Evolutionary conservation across 2,329 filamentous ascomycete genomes (phyloP).

Genomic region (Chrysosphaeria jannelii): DNA sequence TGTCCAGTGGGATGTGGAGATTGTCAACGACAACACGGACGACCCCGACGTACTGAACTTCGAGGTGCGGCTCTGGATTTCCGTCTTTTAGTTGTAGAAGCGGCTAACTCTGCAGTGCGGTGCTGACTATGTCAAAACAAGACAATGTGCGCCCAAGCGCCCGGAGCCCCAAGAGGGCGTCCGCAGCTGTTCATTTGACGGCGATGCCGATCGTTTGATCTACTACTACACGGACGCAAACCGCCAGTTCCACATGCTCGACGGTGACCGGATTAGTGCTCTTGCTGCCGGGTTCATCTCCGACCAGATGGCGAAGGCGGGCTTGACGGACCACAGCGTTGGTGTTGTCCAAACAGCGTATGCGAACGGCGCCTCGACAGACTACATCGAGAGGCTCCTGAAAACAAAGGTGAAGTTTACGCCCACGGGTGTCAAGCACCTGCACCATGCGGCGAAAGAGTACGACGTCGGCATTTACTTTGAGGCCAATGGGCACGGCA

Average conservation of each 20-base stretch:
- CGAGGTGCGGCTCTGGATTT: conserved; percentile 17
- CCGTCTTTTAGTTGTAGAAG: conserved; percentile 16
- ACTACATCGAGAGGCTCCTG: conserved; percentile 67
- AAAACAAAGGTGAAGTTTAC: conserved; percentile 80
- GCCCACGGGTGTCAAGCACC: conserved; percentile 83
- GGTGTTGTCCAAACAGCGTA: conserved; percentile 95
- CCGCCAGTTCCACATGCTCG: conserved; percentile 66
- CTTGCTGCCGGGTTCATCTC: conserved; percentile 85
- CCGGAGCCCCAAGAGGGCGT: conserved; percentile 49
- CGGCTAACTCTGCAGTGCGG: conserved; percentile 30
- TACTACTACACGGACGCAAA: conserved; percentile 78
- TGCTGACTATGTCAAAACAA: conserved; percentile 92
- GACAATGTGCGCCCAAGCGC: conserved; percentile 61
- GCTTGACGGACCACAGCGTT: conserved; percentile 59
- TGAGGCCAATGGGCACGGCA: conserved; percentile 93
- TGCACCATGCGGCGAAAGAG: conserved; percentile 85
- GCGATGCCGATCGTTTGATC: conserved; percentile 81
- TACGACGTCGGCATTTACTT: conserved; percentile 97
- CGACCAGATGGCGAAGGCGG: conserved; percentile 55
- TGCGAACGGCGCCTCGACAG: conserved; percentile 81
- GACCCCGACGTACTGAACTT: conserved; percentile 71
- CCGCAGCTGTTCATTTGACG: conserved; percentile 74
- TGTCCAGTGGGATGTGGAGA: conserved; percentile 40
- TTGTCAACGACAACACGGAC: conserved; percentile 81
- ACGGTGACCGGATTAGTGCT: conserved; percentile 89